phyloP scores from a whole-genome alignment of 1,139 yeast genomes.

The Geotrichum cucujoidarum region DNA sequence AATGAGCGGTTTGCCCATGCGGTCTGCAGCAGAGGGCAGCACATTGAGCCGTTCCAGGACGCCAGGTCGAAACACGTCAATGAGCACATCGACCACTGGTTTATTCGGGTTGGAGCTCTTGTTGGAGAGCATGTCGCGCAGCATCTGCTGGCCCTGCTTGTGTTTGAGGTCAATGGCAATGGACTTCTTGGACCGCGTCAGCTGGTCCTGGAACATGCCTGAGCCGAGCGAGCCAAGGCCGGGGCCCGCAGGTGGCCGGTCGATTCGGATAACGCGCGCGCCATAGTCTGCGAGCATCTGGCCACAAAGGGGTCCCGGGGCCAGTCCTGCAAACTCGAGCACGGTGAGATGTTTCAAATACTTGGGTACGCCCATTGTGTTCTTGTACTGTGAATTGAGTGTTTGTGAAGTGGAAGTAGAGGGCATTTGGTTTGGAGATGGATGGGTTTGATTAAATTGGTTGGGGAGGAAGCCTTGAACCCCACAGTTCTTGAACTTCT shows the following conservation, averaged over 20 bases:
- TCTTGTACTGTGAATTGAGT: neutral
- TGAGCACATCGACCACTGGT: constrained; percentile 32
- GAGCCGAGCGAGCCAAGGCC: neutral
- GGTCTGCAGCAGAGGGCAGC: constrained; percentile 25
- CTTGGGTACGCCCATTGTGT: neutral
- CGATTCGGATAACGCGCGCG: constrained; percentile 36
- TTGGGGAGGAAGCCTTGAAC: no score
- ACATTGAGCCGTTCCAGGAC: constrained; percentile 34
- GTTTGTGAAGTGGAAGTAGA: no score
- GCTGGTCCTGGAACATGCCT: constrained; percentile 26
- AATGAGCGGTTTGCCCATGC: constrained; percentile 18
- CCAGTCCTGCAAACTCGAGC: constrained; percentile 27
- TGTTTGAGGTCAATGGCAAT: constrained; percentile 33
- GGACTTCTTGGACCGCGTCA: constrained; percentile 37
- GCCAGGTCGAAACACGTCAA: constrained; percentile 36
- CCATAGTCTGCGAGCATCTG: constrained; percentile 36
- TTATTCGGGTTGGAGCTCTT: constrained; percentile 10
- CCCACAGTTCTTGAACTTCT: no score
- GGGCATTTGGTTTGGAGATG: no score
- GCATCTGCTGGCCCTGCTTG: constrained; percentile 25
- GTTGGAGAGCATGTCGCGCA: constrained; percentile 25
- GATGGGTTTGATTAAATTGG: no score
- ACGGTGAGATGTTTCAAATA: constrained; percentile 18
- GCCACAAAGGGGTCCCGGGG: constrained; percentile 28
- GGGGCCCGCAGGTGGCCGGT: constrained; percentile 16